A percentile compares a stretch with the other conserved stretches of the same genome.
Conservation (phyloP, 768 basidiomycete genomes). For the Tricholoma bakamatsutake region DNA sequence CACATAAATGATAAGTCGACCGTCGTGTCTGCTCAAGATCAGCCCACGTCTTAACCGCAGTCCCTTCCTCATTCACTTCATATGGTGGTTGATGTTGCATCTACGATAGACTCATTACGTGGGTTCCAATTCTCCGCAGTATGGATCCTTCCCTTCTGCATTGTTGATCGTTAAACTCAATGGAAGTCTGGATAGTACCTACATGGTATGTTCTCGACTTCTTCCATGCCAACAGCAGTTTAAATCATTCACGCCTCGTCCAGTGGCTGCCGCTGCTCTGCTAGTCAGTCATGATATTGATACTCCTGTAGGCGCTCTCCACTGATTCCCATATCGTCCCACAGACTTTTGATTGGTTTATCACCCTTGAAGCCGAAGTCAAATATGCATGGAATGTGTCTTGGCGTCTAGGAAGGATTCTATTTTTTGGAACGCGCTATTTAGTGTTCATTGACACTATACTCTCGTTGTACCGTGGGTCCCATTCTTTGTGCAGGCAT, state of each 20-base stretch:
- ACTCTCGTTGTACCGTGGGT: background rate
- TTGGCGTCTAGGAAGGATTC: background rate
- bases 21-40: background rate
- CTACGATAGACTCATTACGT: background rate
- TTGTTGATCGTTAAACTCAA: background rate
- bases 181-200: background rate
- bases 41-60: background rate
- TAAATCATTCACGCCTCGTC: background rate
- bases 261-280: background rate
- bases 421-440: background rate
- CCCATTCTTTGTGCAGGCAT: background rate
- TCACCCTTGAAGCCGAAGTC: background rate
- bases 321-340: background rate
- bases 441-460: background rate
- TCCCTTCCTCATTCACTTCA: background rate
- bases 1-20: background rate
- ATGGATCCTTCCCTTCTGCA: background rate
- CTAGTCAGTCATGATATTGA: background rate
- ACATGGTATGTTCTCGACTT: background rate
- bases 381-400: background rate
- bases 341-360: conserved; percentile 1
- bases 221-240: background rate
- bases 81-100: background rate
- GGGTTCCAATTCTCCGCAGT: background rate
- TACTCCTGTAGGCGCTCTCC: background rate